A percentile compares a stretch with the other conserved stretches of the same genome.
Evolutionary conservation across 805 yeast genomes (phyloP).

Genomic region (Yueomyces sinensis): DNA sequence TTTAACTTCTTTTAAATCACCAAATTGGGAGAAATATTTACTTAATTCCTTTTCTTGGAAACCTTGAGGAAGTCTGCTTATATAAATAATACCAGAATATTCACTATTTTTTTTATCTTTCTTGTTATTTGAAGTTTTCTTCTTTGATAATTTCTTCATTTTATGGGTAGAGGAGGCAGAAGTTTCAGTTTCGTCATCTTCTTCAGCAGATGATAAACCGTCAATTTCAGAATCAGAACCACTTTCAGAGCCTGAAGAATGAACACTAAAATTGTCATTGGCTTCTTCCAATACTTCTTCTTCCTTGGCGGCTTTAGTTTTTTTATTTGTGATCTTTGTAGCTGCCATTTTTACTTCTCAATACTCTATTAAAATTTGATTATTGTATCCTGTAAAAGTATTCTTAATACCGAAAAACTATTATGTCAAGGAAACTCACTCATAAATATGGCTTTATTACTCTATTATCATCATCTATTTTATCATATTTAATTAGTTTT

Average conservation of each 20-base stretch:
- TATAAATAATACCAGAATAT: slow-evolving; percentile 60
- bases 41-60: slow-evolving; percentile 69
- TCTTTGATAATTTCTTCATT: slow-evolving; percentile 19
- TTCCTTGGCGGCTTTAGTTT: slow-evolving; percentile 9
- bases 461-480: no score
- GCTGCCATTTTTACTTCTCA: no score
- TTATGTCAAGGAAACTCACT: no score
- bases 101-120: slow-evolving; percentile 10
- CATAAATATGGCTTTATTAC: no score
- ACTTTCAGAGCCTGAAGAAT: slow-evolving; percentile 15
- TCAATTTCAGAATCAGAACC: slow-evolving; percentile 18
- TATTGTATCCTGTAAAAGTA: no score
- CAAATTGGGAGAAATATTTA: slow-evolving; percentile 83
- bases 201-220: slow-evolving; percentile 23
- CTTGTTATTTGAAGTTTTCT: slow-evolving; percentile 14
- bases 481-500: no score
- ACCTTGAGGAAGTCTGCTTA: slow-evolving; percentile 88
- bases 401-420: no score
- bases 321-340: neutral
- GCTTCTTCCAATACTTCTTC: slow-evolving; percentile 10
- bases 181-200: slow-evolving; percentile 9
- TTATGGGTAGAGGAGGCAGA: slow-evolving; percentile 9
- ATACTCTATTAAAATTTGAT: no score
- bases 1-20: slow-evolving; percentile 64
- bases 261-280: slow-evolving; percentile 12